Evolutionary conservation across 2,329 filamentous ascomycete species (phyloP), one percentile per base, ranked within the genome.

Genomic region (Graphilbum sp.): DNA sequence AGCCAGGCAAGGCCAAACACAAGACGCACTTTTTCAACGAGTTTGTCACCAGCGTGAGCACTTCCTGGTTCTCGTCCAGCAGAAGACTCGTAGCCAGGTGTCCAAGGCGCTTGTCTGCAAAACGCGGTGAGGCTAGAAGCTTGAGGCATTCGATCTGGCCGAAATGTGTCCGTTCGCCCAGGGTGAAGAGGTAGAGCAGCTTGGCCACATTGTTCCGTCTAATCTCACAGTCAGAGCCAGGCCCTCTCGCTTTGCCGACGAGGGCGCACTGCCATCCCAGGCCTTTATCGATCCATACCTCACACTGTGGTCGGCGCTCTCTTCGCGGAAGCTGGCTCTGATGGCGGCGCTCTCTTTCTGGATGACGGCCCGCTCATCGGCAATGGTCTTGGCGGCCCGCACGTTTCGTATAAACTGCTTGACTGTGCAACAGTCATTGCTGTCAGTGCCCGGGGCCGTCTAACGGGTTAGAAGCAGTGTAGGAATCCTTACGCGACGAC

Each of bases 401-500:
- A 98, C 90, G 63, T 95, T 96, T 57, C 90, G 87, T 62, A 98
- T 98, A 64, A 98, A 98, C 65, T 96, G 90, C 67, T 98, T 98
- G 59, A 98, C 90, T 96, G 55, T 42, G n/a, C 17, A 17, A 4
- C 4, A 17, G n/a, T 12, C n/a, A 20, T 11, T 11, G 2, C 15
- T 18, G 38, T 35, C 17, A 43, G 37, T 12, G 20, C 24, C 24
- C 23, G 36, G n/a, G 15, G 15, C 29, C 12, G 23, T 19, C 21
- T 6, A 24, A 24, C 21, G 11, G 11, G 21, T 6, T 5, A 29
- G 20, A 24, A 16, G 20, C 12, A 27, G 10, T 12, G 29, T n/a
- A 30, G n/a, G 4, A 4, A 11, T 18, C 33, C 45, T 43, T 40
- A 47, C 45, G 42, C 20, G 45, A 47, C 25, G 45, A 21, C 45